phyloP scores from a whole-genome alignment of 2,329 filamentous ascomycete species.

The Trichoderma arundinaceum region DNA sequence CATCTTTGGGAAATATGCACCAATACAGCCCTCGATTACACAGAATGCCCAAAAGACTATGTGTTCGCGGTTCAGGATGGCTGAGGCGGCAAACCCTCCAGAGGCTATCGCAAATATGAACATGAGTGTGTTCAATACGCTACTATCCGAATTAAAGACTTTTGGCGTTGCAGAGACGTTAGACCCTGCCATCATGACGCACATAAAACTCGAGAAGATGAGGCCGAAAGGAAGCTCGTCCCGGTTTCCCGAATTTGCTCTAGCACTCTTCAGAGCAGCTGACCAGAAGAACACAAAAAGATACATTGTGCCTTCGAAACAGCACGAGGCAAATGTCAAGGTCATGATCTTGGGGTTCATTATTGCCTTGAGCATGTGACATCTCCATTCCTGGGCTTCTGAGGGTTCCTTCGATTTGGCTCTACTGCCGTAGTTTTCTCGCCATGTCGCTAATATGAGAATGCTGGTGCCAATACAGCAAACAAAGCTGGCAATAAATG shows the following conservation, averaged over 20 bases:
- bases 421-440: constrained; percentile 40
- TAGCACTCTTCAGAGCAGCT: constrained; percentile 55
- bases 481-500: constrained; percentile 55
- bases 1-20: constrained; percentile 63
- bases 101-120: constrained; percentile 43
- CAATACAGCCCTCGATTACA: constrained; percentile 62
- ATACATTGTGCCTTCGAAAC: constrained; percentile 67
- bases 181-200: constrained; percentile 62
- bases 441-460: constrained; percentile 50
- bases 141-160: constrained; percentile 4
- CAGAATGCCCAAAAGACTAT: constrained; percentile 62
- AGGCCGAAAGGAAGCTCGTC: constrained; percentile 51
- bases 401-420: neutral
- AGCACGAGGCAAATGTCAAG: constrained; percentile 58
- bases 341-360: constrained; percentile 49
- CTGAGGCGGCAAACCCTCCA: constrained; percentile 49
- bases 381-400: neutral
- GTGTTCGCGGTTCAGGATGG: constrained; percentile 49
- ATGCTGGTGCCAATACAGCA: constrained; percentile 49
- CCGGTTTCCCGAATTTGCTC: constrained; percentile 39
- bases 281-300: constrained; percentile 69
- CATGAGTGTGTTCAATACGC: constrained; percentile 46
- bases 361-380: constrained; percentile 16
- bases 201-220: constrained; percentile 63
- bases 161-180: constrained; percentile 35